Evolutionary conservation across 345 rosid genomes (phyloP), one percentile per base, ranked within the genome.

Genomic region (Salix viminalis): DNA sequence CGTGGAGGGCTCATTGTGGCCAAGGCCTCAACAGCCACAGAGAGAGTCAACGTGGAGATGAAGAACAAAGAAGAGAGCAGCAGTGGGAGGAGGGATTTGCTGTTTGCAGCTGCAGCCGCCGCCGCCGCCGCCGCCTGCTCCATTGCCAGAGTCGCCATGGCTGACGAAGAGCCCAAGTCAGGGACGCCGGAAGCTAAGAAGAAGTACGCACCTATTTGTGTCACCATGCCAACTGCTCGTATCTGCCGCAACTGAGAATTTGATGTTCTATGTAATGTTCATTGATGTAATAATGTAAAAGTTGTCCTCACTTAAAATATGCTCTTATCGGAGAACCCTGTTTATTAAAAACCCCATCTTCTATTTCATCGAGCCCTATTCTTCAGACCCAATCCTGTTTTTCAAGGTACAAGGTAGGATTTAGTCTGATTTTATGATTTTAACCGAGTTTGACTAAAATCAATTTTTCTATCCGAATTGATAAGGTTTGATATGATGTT

Each of bases 201-300:
- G 81, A 79, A 84, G 68, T 89, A 90, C 75, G 85, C 85, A 37
- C 85, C 91, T 19, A 44, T 90, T 14, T 89, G 92, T 75, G 88
- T 90, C 77, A 83, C 92, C 39, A 89, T 84, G 88, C 94, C 91
- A 7, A 87, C 92, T 16, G 92, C 94, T 75, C 84, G 72, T 24
- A 44, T 87, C 79, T 90, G 94, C 71, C 94, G 6, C 79, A 81
- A 81, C 12, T 81, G 84, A 81, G 37, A 44, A 9, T 41, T 8
- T 46, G 21, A 34, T 39, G 26, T 21, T 28, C 10, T 26, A 1
- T 69, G 34, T 37, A 61, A 48, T 64, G 9, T 34, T 39, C 41
- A 15, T 77, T 74, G 39, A 37, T 41, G 30, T 14, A 64, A 19
- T 60, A 56, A 60, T 42, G 70, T 68, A n/a, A 24, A 58, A 37